Percentiles rank a stretch among this genome's conserved stretches.
phyloP scores from a whole-genome alignment of 352 stramenopile genomes.

The Pythium sp. region DNA sequence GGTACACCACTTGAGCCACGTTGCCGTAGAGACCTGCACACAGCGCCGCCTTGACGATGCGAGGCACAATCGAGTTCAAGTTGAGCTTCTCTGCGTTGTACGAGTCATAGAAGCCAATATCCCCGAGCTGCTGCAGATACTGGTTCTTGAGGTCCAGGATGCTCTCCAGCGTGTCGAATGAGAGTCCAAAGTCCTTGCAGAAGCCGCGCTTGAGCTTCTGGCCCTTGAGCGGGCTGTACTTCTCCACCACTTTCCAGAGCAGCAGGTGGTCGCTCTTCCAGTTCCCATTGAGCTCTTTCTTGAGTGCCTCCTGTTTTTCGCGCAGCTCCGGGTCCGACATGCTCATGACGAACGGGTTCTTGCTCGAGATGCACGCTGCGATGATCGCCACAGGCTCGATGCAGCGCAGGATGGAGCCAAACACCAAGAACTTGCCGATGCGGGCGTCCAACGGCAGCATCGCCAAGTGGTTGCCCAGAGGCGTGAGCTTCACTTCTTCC shows the following conservation, averaged over 20 bases:
- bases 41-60: slow-evolving; percentile 89
- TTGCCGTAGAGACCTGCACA: slow-evolving; percentile 83
- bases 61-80: slow-evolving; percentile 64
- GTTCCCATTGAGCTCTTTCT: slow-evolving; percentile 57
- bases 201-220: slow-evolving; percentile 60
- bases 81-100: slow-evolving; percentile 43
- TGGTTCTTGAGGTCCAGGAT: slow-evolving; percentile 91
- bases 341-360: slow-evolving; percentile 75
- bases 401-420: slow-evolving; percentile 84
- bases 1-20: slow-evolving; percentile 85
- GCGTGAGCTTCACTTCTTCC: slow-evolving; percentile 85
- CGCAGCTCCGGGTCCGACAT: slow-evolving; percentile 62
- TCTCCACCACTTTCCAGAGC: slow-evolving; percentile 77
- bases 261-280: slow-evolving; percentile 82
- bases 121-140: slow-evolving; percentile 75
- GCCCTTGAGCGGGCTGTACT: slow-evolving; percentile 43
- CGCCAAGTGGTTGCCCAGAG: slow-evolving; percentile 87
- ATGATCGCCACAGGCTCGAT: slow-evolving; percentile 83
- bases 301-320: slow-evolving; percentile 54
- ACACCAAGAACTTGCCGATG: slow-evolving; percentile 87
- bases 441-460: slow-evolving; percentile 84
- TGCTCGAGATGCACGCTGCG: slow-evolving; percentile 75
- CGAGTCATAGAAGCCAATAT: slow-evolving; percentile 77
- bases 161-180: slow-evolving; percentile 87
- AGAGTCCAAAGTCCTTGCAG: slow-evolving; percentile 72